Conservation (phyloP, 768 basidiomycete genomes). For the Bullera alba region DNA sequence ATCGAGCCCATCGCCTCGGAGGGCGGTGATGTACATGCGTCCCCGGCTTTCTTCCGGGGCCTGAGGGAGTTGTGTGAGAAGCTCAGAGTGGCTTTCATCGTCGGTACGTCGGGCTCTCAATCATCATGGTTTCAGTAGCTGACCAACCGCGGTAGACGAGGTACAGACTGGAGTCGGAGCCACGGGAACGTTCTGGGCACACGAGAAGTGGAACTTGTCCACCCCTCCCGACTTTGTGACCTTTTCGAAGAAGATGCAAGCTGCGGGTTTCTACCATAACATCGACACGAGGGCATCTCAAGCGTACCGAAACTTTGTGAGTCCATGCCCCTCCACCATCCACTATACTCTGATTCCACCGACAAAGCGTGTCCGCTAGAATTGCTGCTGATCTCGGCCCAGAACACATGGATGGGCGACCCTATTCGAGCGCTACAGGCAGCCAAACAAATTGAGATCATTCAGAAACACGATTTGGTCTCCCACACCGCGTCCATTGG, state of each 20-base stretch:
- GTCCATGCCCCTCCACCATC: not conserved
- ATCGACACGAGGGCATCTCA: conserved; percentile 42
- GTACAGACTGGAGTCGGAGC: conserved; percentile 51
- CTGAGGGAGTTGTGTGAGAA: conserved; percentile 45
- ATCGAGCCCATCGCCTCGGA: conserved; percentile 49
- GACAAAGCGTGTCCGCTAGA: too few species aligned
- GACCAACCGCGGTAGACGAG: conserved; percentile 32
- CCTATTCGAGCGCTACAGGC: conserved; percentile 48
- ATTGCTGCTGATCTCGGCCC: not conserved
- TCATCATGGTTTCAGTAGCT: too few species aligned
- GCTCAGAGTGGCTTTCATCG: conserved; percentile 48
- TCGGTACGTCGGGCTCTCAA: conserved; percentile 32
- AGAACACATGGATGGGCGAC: conserved; percentile 45
- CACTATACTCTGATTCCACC: not conserved
- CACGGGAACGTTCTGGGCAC: conserved; percentile 50
- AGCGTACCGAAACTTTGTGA: conserved; percentile 44
- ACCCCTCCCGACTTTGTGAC: conserved; percentile 49
- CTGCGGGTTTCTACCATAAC: conserved; percentile 48
- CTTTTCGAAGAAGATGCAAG: conserved; percentile 49
- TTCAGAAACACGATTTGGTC: conserved; percentile 45
- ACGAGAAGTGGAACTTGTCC: conserved; percentile 48
- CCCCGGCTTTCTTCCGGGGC: conserved; percentile 46
- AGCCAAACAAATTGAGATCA: conserved; percentile 44
- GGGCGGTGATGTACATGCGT: conserved; percentile 50
- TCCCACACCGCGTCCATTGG: conserved; percentile 45